Evolutionary conservation across 768 basidiomycete genomes (phyloP).

Genomic region (Lentinula sp.): DNA sequence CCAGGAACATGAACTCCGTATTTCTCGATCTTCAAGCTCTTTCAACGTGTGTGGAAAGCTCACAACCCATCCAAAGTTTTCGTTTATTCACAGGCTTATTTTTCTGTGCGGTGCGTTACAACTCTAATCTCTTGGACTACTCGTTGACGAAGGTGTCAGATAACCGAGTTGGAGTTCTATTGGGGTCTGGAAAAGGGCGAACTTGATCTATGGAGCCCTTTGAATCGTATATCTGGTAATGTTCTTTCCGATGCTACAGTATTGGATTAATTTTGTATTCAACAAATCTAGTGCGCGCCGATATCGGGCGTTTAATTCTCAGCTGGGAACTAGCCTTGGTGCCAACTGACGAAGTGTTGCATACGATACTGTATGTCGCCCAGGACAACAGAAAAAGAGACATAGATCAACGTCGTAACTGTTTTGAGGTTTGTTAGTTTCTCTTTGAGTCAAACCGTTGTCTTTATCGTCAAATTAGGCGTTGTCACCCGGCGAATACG

Average conservation of each 20-base stretch:
- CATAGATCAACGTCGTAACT: no score
- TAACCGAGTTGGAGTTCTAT: background rate
- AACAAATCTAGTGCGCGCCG: background rate
- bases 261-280: background rate
- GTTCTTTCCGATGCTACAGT: background rate
- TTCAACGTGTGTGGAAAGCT: background rate
- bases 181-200: background rate
- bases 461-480: no score
- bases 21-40: background rate
- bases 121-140: background rate
- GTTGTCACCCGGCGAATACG: no score
- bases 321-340: background rate
- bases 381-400: no score
- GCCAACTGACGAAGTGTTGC: no score
- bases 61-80: background rate
- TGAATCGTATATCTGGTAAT: background rate
- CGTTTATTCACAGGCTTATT: background rate
- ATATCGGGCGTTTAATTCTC: background rate
- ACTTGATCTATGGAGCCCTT: background rate
- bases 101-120: background rate
- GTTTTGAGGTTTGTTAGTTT: no score
- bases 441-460: no score
- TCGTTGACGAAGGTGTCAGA: background rate
- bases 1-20: no score
- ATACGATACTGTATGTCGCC: no score